phyloP scores from a whole-genome alignment of 495 filamentous ascomycete species.

The Hapsidospora chrysogenum region DNA sequence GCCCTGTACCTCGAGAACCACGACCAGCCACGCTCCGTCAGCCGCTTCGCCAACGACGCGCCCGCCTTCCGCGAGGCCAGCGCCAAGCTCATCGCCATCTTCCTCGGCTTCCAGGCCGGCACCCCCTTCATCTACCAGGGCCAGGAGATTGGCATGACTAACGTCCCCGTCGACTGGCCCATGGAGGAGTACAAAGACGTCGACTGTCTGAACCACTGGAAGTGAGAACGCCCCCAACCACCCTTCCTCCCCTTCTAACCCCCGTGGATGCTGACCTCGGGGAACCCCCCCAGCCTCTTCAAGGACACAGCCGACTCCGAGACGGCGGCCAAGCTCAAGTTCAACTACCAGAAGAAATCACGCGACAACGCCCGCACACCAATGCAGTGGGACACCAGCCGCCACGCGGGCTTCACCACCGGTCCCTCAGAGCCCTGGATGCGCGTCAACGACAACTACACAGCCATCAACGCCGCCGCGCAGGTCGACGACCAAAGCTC shows the following conservation, averaged over 20 bases:
- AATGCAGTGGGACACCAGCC: conserved; percentile 42
- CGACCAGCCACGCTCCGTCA: conserved; percentile 48
- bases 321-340: conserved; percentile 33
- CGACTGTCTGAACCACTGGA: conserved; percentile 36
- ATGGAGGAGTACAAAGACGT: conserved; percentile 59
- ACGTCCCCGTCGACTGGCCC: conserved; percentile 45
- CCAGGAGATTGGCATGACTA: conserved; percentile 62
- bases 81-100: conserved; percentile 38
- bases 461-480: conserved; percentile 22
- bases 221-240: neutral
- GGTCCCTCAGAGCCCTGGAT: conserved; percentile 32
- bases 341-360: conserved; percentile 37
- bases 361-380: conserved; percentile 38
- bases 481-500: conserved; percentile 18
- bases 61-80: conserved; percentile 26
- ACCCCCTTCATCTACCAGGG: conserved; percentile 44
- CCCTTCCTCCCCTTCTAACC: no score
- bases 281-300: neutral
- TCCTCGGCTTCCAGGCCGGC: conserved; percentile 30
- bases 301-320: conserved; percentile 10
- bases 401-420: conserved; percentile 32
- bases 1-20: conserved; percentile 61
- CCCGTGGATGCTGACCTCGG: conserved; percentile 1
- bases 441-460: conserved; percentile 28
- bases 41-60: conserved; percentile 34